These are phyloP conservation scores for Lomentospora prolificans DNA, from an alignment of 2,329 filamentous ascomycete genomes.

Conservation along the genomic window DNA sequence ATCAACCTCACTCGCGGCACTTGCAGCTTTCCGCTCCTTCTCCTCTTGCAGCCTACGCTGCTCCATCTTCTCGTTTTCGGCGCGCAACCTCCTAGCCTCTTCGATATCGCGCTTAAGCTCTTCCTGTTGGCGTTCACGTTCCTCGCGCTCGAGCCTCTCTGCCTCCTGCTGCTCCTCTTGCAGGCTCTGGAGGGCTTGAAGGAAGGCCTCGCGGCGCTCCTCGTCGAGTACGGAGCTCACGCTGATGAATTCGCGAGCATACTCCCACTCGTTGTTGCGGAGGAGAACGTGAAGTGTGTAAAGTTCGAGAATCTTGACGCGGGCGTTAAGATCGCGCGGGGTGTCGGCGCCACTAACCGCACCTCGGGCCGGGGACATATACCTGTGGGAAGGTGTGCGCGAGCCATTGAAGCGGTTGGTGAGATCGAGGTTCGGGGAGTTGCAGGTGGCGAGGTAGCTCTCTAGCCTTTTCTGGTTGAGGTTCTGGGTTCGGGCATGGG, in stretches of 20 bases:
- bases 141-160: slow-evolving; percentile 55
- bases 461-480: slow-evolving; percentile 84
- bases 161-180: slow-evolving; percentile 73
- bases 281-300: slow-evolving; percentile 94
- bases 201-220: slow-evolving; percentile 78
- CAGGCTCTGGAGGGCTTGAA: slow-evolving; percentile 74
- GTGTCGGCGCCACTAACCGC: slow-evolving; percentile 60
- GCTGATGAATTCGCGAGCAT: slow-evolving; percentile 81
- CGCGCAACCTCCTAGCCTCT: slow-evolving; percentile 42
- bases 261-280: slow-evolving; percentile 91
- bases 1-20: slow-evolving; percentile 49
- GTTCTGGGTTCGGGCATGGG: slow-evolving; percentile 75
- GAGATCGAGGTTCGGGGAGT: slow-evolving; percentile 63
- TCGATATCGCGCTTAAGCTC: slow-evolving; percentile 46
- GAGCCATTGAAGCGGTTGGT: slow-evolving; percentile 45
- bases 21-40: slow-evolving; percentile 27
- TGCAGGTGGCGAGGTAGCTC: slow-evolving; percentile 67
- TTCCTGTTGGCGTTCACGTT: slow-evolving; percentile 45
- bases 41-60: slow-evolving; percentile 44
- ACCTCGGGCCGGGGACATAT: slow-evolving; percentile 36
- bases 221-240: slow-evolving; percentile 84
- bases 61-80: slow-evolving; percentile 50
- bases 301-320: slow-evolving; percentile 86
- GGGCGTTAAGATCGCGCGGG: slow-evolving; percentile 70
- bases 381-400: slow-evolving; percentile 24